These are phyloP conservation scores for Annona squamosa DNA, from an alignment of 164 flowering plant genomes.

Conservation along the genomic window DNA sequence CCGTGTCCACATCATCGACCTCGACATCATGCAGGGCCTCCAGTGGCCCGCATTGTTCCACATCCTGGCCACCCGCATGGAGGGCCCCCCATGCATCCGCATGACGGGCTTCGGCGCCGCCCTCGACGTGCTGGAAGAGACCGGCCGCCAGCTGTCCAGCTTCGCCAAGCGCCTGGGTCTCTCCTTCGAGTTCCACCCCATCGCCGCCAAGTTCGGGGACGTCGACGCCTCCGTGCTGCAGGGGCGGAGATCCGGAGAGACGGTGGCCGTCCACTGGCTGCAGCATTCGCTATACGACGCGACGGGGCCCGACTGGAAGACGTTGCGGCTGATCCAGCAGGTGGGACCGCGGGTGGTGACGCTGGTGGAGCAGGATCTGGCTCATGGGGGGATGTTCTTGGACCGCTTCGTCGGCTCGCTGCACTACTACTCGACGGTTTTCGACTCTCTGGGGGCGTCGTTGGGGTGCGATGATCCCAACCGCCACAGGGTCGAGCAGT, in stretches of 20 bases:
- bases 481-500: constrained; percentile 44
- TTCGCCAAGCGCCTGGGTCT: constrained; percentile 60
- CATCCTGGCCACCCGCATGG: constrained; percentile 52
- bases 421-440: constrained; percentile 61
- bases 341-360: constrained; percentile 48
- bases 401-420: constrained; percentile 65
- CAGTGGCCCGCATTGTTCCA: constrained; percentile 82
- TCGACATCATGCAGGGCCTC: constrained; percentile 75
- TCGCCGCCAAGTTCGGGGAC: constrained; percentile 42
- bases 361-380: constrained; percentile 53
- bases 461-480: constrained; percentile 29
- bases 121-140: constrained; percentile 40
- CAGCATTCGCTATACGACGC: constrained; percentile 60
- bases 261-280: constrained; percentile 67
- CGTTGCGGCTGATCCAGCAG: constrained; percentile 40
- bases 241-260: constrained; percentile 30
- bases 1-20: constrained; percentile 63
- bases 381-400: constrained; percentile 41
- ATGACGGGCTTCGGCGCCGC: constrained; percentile 63
- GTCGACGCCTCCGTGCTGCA: constrained; percentile 29
- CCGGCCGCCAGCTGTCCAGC: constrained; percentile 52
- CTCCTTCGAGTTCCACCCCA: constrained; percentile 59
- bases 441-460: constrained; percentile 53
- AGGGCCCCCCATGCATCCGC: constrained; percentile 57
- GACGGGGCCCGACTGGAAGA: constrained; percentile 60